A percentile compares a stretch with the other conserved stretches of the same genome.
These are phyloP conservation scores for Triticum dicoccoides DNA, from an alignment of 176 grass and related monocot genomes.

Conservation along the genomic window DNA sequence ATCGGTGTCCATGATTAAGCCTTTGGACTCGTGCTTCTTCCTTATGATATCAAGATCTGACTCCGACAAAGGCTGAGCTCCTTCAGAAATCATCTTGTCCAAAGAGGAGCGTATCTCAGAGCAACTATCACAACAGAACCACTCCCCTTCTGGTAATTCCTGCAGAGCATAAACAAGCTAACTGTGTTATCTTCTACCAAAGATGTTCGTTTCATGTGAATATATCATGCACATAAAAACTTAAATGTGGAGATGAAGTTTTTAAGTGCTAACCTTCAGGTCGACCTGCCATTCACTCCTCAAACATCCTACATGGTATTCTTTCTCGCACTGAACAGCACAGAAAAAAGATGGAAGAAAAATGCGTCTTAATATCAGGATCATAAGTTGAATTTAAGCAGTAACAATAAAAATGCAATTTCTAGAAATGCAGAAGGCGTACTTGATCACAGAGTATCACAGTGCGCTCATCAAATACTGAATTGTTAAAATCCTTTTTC, in stretches of 20 bases:
- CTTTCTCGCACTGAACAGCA: constrained; percentile 85
- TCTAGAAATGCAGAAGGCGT: constrained; percentile 26
- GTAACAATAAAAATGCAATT: background rate
- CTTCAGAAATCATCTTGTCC: constrained; percentile 57
- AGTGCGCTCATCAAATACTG: constrained; percentile 90
- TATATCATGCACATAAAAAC: constrained; percentile 7
- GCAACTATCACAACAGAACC: constrained; percentile 76
- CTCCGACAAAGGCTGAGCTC: constrained; percentile 37
- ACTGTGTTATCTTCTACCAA: background rate
- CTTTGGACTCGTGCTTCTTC: constrained; percentile 57
- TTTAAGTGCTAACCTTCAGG: constrained; percentile 50
- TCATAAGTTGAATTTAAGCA: constrained; percentile 23
- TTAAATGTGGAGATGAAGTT: background rate
- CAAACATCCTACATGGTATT: constrained; percentile 91
- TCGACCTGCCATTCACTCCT: constrained; percentile 55
- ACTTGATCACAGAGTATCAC: constrained; percentile 99
- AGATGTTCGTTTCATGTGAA: background rate
- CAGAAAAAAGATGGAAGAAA: background rate
- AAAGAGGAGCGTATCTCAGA: constrained; percentile 53
- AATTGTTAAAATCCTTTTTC: constrained; percentile 86
- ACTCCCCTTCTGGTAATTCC: constrained; percentile 89
- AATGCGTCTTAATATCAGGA: background rate
- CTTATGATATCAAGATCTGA: constrained; percentile 69
- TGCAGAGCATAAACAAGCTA: constrained; percentile 29
- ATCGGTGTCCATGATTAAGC: constrained; percentile 34